Percentiles rank a stretch among this genome's conserved stretches.
Evolutionary conservation across 441 rosid genomes (phyloP).

Genomic region (Euphorbia celastroides): DNA sequence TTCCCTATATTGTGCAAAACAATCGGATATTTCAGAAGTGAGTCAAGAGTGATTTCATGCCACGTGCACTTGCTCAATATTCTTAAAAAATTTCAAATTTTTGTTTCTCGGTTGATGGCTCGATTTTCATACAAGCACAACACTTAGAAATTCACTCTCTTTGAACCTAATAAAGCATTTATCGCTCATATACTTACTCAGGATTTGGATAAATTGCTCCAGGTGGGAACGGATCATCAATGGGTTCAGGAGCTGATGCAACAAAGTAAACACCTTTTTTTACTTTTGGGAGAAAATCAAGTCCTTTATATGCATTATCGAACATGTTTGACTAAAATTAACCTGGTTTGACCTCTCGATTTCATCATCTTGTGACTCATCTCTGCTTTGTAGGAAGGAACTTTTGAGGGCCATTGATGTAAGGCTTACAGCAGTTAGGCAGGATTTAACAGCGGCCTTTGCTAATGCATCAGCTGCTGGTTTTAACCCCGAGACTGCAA

Average conservation of each 20-base stretch:
- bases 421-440: slow-evolving; percentile 73
- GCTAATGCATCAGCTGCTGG: slow-evolving; percentile 86
- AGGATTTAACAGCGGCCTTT: slow-evolving; percentile 69
- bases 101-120: background rate
- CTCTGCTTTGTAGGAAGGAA: slow-evolving; percentile 90
- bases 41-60: background rate
- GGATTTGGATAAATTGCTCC: slow-evolving; percentile 34
- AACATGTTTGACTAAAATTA: background rate
- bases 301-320: background rate
- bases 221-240: slow-evolving; percentile 61
- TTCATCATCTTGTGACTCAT: slow-evolving; percentile 13
- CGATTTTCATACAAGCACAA: slow-evolving; percentile 2
- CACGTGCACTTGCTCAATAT: background rate
- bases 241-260: slow-evolving; percentile 62
- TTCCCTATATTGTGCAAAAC: background rate
- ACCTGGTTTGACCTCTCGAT: slow-evolving; percentile 10
- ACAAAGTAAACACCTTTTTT: slow-evolving; percentile 69
- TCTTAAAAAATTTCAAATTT: background rate
- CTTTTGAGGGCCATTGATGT: slow-evolving; percentile 96
- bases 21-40: background rate
- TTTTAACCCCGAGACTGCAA: slow-evolving; percentile 59
- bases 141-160: slow-evolving; percentile 3
- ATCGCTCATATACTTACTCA: slow-evolving; percentile 20
- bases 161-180: slow-evolving; percentile 3
- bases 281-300: background rate